Evolutionary conservation across 768 basidiomycete genomes (phyloP), one percentile per base, ranked within the genome.

Genomic region (Phallus indusiatus): DNA sequence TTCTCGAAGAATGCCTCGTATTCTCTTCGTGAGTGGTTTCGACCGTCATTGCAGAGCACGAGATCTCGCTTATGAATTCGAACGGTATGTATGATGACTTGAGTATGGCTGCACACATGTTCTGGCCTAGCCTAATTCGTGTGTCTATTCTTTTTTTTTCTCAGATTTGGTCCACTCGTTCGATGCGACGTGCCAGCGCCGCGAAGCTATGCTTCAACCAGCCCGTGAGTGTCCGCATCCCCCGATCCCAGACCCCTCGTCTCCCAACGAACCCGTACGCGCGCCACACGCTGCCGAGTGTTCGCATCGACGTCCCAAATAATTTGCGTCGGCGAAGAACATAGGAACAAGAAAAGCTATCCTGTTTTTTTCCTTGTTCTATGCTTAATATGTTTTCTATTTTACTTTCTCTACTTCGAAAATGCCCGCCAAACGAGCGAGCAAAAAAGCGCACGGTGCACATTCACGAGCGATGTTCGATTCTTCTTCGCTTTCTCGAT

Each of bases 131-230:
- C 37, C 18, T 5, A 5, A 53, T 53, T 46, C 28, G 1, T 21
- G 60, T 52, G 48, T 36, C 50, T n/a, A n/a, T n/a, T n/a, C n/a
- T n/a, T n/a, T n/a, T n/a, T 50, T 53, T 53, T 62, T 20, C 21
- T 14, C 68, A 92, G 90, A 58, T 93, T 78, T 64, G 90, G 90
- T 17, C 86, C 85, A 57, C 78, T 94, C 28, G 81, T 92, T 61
- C 87, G 90, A 61, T 94, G 91, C 73, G 91, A 94, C 68, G 89
- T 94, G 16, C 90, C 90, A 17, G 91, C 90, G 1, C 88, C 90
- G 1, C 83, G 89, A 63, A 88, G 88, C 72, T 83, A 85, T 63
- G 81, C 86, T 17, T 80, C 77, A 59, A 79, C 85, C 47, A 88
- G 88, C 67, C 88, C 90, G 90, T 92, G 78, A 89, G 90, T 91